These are phyloP conservation scores for Sphaceloma murrayae DNA, from an alignment of 2,329 filamentous ascomycete genomes.

Conservation along the genomic window DNA sequence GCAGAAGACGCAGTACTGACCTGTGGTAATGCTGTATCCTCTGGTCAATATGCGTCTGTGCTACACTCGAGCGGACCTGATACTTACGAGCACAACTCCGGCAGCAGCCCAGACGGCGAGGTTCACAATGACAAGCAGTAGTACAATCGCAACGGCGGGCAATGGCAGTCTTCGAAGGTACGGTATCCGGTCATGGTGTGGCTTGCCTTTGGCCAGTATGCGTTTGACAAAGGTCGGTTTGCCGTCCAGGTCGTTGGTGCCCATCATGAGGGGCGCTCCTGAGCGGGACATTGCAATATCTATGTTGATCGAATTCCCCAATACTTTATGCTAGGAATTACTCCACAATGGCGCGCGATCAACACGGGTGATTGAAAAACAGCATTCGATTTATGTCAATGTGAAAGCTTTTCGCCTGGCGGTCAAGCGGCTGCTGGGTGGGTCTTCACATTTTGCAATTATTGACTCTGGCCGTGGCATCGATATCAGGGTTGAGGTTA, in stretches of 20 bases:
- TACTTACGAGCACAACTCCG: conserved; percentile 46
- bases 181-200: conserved; percentile 44
- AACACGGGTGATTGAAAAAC: no score
- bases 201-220: conserved; percentile 31
- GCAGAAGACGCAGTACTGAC: no score
- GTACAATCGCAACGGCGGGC: conserved; percentile 47
- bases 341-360: no score
- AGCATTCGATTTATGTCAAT: conserved; percentile 9
- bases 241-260: conserved; percentile 2
- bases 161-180: conserved; percentile 49
- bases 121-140: conserved; percentile 45
- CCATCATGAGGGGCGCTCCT: neutral
- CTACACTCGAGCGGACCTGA: neutral
- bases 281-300: neutral
- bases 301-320: no score
- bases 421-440: conserved; percentile 1
- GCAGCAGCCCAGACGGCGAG: conserved; percentile 49
- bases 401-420: conserved; percentile 3
- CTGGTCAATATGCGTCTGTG: conserved; percentile 4
- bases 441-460: neutral
- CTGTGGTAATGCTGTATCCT: conserved; percentile 27
- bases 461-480: neutral
- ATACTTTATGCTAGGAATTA: no score
- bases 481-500: neutral
- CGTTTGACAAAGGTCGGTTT: conserved; percentile 18